A percentile compares a stretch with the other conserved stretches of the same genome.
Evolutionary conservation across 345 rosid genomes (phyloP).

Genomic region (Hibiscus trionum): DNA sequence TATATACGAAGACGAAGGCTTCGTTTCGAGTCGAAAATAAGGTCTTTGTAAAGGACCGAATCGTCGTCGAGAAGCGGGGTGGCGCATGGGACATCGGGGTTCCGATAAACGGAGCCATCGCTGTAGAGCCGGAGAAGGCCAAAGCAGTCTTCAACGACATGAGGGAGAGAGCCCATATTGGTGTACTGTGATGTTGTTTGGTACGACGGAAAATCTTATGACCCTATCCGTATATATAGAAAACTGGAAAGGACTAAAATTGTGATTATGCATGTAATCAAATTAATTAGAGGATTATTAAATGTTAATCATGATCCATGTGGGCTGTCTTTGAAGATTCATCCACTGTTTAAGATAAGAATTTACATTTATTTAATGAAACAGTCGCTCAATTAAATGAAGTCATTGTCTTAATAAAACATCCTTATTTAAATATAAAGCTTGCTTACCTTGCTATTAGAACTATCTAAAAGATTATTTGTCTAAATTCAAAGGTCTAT

Average conservation of each 20-base stretch:
- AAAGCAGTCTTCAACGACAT: constrained; percentile 54
- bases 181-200: background rate
- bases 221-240: background rate
- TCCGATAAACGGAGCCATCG: constrained; percentile 50
- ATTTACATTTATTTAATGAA: no score
- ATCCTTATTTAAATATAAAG: no score
- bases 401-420: no score
- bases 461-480: no score
- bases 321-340: background rate
- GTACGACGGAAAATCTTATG: background rate
- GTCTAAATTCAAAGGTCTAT: no score
- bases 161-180: constrained; percentile 46
- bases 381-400: no score
- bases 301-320: background rate
- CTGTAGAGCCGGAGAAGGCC: constrained; percentile 54
- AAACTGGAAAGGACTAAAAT: background rate
- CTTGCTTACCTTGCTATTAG: no score
- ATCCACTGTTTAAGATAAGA: background rate
- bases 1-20: constrained; percentile 63
- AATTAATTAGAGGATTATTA: background rate
- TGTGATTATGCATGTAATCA: background rate
- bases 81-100: constrained; percentile 20
- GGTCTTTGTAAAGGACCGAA: constrained; percentile 49
- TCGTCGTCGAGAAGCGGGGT: constrained; percentile 24
- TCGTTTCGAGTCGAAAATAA: constrained; percentile 29